Percentiles rank a stretch among this genome's conserved stretches.
These are phyloP conservation scores for Xylaria bambusicola DNA, from an alignment of 495 filamentous ascomycete species.

Conservation along the genomic window DNA sequence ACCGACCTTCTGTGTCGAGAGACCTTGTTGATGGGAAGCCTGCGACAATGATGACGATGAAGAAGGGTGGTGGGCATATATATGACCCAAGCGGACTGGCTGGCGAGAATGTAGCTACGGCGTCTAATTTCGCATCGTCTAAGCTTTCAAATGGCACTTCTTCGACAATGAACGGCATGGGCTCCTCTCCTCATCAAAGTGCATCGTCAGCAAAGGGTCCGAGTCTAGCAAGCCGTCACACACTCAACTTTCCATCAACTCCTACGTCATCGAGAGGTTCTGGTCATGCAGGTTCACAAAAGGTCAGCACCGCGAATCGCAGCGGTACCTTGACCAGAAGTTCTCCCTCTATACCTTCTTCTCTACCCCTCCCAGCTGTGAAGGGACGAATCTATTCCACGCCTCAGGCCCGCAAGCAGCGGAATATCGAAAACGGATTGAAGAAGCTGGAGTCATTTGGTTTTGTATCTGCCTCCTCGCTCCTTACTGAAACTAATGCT, in stretches of 20 bases:
- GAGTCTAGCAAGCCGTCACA: neutral
- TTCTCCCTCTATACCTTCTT: neutral
- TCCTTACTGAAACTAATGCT: neutral
- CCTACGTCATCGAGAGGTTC: neutral
- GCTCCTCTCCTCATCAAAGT: neutral
- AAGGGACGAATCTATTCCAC: neutral
- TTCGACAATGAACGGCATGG: neutral
- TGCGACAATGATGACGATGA: too few relatives aligned
- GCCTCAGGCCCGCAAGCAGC: neutral
- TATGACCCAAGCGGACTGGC: too few relatives aligned
- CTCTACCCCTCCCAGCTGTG: neutral
- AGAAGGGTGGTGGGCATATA: too few relatives aligned
- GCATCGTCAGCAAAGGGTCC: neutral
- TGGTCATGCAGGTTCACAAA: neutral
- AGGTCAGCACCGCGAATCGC: neutral
- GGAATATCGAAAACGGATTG: neutral
- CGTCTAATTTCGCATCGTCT: neutral
- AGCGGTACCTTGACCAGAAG: neutral
- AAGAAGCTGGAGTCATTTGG: constrained; percentile 8
- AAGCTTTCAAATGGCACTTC: neutral
- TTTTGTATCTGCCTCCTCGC: neutral
- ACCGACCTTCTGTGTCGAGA: neutral
- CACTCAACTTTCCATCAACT: neutral
- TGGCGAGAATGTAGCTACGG: neutral
- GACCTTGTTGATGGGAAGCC: neutral